Evolutionary conservation across 129 eudicot genomes (phyloP), one percentile per base, ranked within the genome.

Genomic region (Artemisia tridentata): DNA sequence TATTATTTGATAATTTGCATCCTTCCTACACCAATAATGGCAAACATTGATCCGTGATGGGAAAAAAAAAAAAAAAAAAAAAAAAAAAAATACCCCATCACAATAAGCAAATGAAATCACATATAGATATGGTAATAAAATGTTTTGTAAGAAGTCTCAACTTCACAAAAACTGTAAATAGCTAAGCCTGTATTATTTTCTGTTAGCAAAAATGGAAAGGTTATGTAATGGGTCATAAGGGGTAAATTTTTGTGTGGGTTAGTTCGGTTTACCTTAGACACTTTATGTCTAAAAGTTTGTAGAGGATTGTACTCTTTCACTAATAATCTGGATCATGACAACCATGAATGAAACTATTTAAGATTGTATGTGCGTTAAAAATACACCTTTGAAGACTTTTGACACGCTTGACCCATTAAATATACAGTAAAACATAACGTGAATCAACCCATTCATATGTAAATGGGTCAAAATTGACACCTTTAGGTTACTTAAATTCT

Each of bases 151-250:
- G 31, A 27, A 27, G 31, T 27, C 73, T 31, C 52, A 56, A 61
- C 49, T 86, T 96, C 79, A 89, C 96, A 69, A 80, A 83, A 68
- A 34, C 80, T 15, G 80, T 77, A 77, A 77, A 52, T 5, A 13
- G 41, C 70, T 51, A 50, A 61, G 52, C 50, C 58, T 79, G 23
- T 18, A 12, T 45, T n/a, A 15, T 56, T 46, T 47, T 50, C 43
- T 20, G 17, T 11, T 16, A 34, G 31, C 1, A 20, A 4, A 0
- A 34, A 29, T 54, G 55, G 54, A 38, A 19, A 29, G 56, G 63
- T 57, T 49, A 10, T 12, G 15, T 15, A 49, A 49, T 15, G 11
- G 10, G 2, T 17, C 12, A 9, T 23, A 47, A 20, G 21, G 57
- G 50, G 3, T 57, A 72, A 34, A 50, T 31, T 20, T 70, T 70